These are phyloP conservation scores for Bruguiera sexangula DNA, from an alignment of 345 rosid species.

Conservation along the genomic window DNA sequence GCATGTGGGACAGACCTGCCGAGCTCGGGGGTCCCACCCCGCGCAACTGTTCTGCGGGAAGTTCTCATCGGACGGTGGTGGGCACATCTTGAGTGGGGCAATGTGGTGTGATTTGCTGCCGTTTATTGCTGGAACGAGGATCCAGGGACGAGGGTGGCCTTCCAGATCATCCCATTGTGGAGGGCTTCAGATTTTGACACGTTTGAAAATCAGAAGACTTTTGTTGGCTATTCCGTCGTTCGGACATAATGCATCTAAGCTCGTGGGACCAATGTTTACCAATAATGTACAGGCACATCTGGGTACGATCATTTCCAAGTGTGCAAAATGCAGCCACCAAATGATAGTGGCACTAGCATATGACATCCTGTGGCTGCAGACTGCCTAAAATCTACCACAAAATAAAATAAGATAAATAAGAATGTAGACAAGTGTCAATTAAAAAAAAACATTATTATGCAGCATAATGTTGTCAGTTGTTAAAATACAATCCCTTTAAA, in stretches of 20 bases:
- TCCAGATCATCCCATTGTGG: not conserved
- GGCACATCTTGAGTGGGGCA: not conserved
- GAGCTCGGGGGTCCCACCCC: slow-evolving; percentile 3
- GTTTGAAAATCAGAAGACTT: not conserved
- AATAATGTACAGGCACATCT: not conserved
- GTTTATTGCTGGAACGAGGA: not conserved
- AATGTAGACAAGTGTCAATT: no score
- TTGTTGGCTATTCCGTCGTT: not conserved
- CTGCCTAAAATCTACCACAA: no score
- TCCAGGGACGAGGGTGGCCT: not conserved
- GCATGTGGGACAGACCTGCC: slow-evolving; percentile 20
- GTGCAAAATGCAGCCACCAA: slow-evolving; percentile 13
- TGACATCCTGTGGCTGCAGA: no score
- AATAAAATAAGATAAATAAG: no score
- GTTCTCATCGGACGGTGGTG: slow-evolving; percentile 9
- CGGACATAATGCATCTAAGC: not conserved
- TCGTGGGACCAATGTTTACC: slow-evolving; percentile 11
- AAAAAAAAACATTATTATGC: no score
- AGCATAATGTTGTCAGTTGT: no score
- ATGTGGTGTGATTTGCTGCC: not conserved
- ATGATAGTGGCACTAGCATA: no score
- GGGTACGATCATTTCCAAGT: slow-evolving; percentile 15
- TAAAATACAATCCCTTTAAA: no score
- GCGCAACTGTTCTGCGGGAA: not conserved
- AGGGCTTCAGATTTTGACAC: slow-evolving; percentile 10